Conservation (phyloP, 768 basidiomycete genomes). For the Mycena capillaripes region DNA sequence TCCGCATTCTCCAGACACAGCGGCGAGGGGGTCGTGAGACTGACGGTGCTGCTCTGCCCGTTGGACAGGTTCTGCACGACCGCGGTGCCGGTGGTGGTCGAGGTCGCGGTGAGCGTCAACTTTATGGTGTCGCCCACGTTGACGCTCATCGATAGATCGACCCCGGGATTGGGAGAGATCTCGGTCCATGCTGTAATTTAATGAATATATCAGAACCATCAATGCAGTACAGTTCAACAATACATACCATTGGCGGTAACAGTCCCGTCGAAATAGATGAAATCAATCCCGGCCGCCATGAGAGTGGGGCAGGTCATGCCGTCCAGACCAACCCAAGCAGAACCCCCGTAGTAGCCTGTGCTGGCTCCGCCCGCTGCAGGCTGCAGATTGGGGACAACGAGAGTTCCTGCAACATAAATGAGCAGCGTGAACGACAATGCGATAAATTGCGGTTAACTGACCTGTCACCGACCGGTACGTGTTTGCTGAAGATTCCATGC, state of each 20-base stretch:
- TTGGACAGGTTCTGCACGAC: conserved; percentile 9
- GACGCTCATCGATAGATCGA: conserved; percentile 1
- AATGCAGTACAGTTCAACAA: neutral
- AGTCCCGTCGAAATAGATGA: neutral
- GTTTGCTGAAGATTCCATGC: conserved; percentile 3
- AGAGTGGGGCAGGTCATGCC: too few relatives aligned
- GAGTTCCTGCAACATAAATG: too few relatives aligned
- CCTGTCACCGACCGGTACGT: conserved; percentile 16
- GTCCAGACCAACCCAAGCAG: too few relatives aligned
- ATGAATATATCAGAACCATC: neutral
- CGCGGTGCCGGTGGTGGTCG: conserved; percentile 1
- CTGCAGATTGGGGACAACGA: too few relatives aligned
- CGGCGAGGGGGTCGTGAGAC: neutral
- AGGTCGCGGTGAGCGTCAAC: conserved; percentile 1
- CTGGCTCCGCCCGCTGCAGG: too few relatives aligned
- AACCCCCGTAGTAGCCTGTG: too few relatives aligned
- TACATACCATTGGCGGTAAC: neutral
- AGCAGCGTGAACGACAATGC: too few relatives aligned
- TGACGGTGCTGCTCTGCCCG: conserved; percentile 8
- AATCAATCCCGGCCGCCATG: conserved; percentile 11
- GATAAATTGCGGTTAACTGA: neutral
- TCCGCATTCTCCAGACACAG: conserved; percentile 16
- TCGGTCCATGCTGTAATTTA: conserved; percentile 16
- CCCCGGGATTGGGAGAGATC: neutral
- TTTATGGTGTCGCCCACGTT: conserved; percentile 13